These are phyloP conservation scores for Leccinellum albellum DNA, from an alignment of 768 basidiomycete species.

Conservation along the genomic window DNA sequence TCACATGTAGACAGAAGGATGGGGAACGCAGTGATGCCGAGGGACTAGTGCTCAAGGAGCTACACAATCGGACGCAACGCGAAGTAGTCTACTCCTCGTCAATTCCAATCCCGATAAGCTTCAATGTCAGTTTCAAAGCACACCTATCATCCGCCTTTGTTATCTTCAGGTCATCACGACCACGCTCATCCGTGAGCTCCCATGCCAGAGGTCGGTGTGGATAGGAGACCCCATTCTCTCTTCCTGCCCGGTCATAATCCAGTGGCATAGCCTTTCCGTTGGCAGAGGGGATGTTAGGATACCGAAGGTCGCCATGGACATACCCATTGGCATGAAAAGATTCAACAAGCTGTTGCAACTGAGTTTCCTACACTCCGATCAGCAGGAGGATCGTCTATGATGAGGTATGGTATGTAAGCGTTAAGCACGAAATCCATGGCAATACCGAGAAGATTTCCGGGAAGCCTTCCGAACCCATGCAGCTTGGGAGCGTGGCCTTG, in stretches of 20 bases:
- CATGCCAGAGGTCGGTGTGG: neutral
- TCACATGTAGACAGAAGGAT: too few relatives aligned
- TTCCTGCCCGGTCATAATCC: neutral
- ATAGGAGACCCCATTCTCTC: neutral
- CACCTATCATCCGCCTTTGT: neutral
- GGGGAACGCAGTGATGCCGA: too few relatives aligned
- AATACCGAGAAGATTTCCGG: neutral
- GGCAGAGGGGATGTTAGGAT: neutral
- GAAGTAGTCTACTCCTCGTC: neutral
- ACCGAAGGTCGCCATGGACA: neutral
- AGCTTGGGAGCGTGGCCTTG: neutral
- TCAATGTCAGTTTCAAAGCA: neutral
- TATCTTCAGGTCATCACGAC: neutral
- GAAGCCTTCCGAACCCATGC: neutral
- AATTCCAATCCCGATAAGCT: neutral
- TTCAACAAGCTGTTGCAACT: neutral
- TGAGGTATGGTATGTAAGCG: neutral
- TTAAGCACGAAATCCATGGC: neutral
- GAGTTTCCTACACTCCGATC: neutral
- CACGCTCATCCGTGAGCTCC: neutral
- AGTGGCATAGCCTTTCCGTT: too few relatives aligned
- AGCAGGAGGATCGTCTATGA: neutral
- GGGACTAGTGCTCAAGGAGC: too few relatives aligned
- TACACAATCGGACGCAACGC: too few relatives aligned
- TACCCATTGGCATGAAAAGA: neutral